These are phyloP conservation scores for Hippophae gyantsensis DNA, from an alignment of 306 rosid species.

Conservation along the genomic window DNA sequence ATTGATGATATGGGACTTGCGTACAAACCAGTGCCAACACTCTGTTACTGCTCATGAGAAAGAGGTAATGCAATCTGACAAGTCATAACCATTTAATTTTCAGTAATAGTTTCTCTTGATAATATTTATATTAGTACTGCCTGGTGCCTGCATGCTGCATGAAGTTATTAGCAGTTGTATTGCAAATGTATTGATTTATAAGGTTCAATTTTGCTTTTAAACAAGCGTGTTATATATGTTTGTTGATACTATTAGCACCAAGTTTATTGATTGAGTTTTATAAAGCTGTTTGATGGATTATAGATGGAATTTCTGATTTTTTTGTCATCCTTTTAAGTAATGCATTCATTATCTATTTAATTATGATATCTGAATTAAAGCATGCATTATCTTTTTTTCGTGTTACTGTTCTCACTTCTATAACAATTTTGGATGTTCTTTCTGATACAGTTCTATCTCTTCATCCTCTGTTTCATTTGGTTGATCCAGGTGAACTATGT, in stretches of 20 bases:
- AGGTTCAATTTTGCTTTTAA: too few relatives aligned
- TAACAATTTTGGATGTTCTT: background rate
- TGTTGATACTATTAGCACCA: too few relatives aligned
- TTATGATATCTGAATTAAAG: too few relatives aligned
- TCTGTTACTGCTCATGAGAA: constrained; percentile 65
- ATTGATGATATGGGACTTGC: constrained; percentile 82
- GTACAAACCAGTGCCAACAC: constrained; percentile 55
- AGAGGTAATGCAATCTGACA: constrained; percentile 45
- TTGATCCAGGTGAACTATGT: constrained; percentile 68
- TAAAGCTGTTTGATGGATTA: too few relatives aligned
- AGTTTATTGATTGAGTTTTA: too few relatives aligned
- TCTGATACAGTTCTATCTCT: background rate
- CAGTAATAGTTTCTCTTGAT: constrained; percentile 1
- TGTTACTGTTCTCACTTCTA: background rate
- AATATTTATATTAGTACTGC: background rate
- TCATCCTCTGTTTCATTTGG: constrained; percentile 1
- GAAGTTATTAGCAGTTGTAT: too few relatives aligned
- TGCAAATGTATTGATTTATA: too few relatives aligned
- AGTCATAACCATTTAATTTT: background rate
- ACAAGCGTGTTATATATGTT: too few relatives aligned
- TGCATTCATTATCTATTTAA: too few relatives aligned
- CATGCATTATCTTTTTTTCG: background rate
- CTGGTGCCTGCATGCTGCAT: too few relatives aligned
- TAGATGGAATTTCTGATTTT: too few relatives aligned
- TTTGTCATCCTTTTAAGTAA: too few relatives aligned